phyloP scores from a whole-genome alignment of 1,139 yeast genomes.

The Scheffersomyces insectosa region DNA sequence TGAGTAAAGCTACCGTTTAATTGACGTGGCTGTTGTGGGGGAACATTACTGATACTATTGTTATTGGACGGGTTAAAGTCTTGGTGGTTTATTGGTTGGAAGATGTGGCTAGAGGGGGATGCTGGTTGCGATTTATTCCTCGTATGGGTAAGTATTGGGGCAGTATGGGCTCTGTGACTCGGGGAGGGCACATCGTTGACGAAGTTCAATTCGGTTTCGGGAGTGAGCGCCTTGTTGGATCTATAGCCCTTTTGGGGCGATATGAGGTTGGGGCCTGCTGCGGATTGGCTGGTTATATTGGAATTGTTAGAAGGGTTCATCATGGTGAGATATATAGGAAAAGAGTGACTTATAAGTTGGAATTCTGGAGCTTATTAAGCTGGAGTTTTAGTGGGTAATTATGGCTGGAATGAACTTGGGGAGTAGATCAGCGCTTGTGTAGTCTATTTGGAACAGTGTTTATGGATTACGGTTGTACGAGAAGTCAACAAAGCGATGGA shows the following conservation, averaged over 20 bases:
- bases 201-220: neutral
- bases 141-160: slow-evolving; percentile 9
- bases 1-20: slow-evolving; percentile 2
- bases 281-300: slow-evolving; percentile 1
- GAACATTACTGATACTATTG: neutral
- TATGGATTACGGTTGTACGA: no score
- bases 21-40: slow-evolving; percentile 5
- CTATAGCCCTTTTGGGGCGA: neutral
- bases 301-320: slow-evolving; percentile 3
- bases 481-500: no score
- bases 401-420: no score
- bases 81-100: slow-evolving; percentile 17
- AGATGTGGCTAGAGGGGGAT: slow-evolving; percentile 13
- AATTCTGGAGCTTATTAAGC: slow-evolving; percentile 1
- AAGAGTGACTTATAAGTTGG: slow-evolving; percentile 12
- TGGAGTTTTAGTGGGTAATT: no score
- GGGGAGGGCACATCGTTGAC: neutral
- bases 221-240: neutral
- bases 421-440: no score
- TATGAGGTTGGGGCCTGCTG: slow-evolving; percentile 9
- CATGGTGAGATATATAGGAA: neutral
- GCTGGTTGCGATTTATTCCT: slow-evolving; percentile 14
- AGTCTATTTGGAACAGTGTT: no score
- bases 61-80: slow-evolving; percentile 6
- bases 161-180: slow-evolving; percentile 2